These are phyloP conservation scores for Letharia lupina DNA, from an alignment of 495 filamentous ascomycete species.

Conservation along the genomic window DNA sequence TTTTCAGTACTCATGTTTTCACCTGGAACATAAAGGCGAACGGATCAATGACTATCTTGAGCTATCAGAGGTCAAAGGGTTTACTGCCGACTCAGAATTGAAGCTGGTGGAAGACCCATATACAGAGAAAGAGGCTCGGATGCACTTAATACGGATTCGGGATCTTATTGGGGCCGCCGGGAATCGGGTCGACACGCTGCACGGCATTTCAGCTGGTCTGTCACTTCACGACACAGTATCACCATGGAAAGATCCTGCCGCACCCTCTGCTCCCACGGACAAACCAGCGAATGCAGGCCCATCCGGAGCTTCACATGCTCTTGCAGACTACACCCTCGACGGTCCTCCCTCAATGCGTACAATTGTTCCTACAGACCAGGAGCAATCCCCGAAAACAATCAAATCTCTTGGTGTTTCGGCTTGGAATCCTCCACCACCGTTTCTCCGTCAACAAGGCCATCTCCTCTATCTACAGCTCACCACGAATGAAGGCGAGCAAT, in stretches of 20 bases:
- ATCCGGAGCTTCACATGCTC: slow-evolving; percentile 30
- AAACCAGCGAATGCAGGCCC: slow-evolving; percentile 29
- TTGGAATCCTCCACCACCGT: slow-evolving; percentile 94
- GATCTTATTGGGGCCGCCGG: slow-evolving; percentile 90
- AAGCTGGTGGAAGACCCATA: slow-evolving; percentile 89
- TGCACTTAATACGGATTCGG: slow-evolving; percentile 82
- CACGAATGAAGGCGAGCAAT: slow-evolving; percentile 86
- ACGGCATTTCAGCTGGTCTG: slow-evolving; percentile 77
- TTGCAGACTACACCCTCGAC: slow-evolving; percentile 67
- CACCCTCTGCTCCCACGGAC: slow-evolving; percentile 38
- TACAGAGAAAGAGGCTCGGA: slow-evolving; percentile 94
- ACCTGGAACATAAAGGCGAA: slow-evolving; percentile 77
- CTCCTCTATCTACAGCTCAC: slow-evolving; percentile 82
- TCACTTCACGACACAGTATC: slow-evolving; percentile 76
- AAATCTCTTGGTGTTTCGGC: slow-evolving; percentile 81
- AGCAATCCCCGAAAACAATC: slow-evolving; percentile 72
- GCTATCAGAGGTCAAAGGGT: slow-evolving; percentile 79
- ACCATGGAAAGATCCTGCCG: slow-evolving; percentile 36
- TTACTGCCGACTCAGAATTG: slow-evolving; percentile 65
- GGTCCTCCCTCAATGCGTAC: slow-evolving; percentile 55
- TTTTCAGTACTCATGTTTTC: slow-evolving; percentile 97
- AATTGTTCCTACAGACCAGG: slow-evolving; percentile 57
- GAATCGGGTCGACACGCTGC: slow-evolving; percentile 77
- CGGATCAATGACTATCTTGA: slow-evolving; percentile 93
- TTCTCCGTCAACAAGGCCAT: slow-evolving; percentile 84